Base-by-base conservation (phyloP, 805 yeast genomes). In the Yarrowia phangngaensis region DNA sequence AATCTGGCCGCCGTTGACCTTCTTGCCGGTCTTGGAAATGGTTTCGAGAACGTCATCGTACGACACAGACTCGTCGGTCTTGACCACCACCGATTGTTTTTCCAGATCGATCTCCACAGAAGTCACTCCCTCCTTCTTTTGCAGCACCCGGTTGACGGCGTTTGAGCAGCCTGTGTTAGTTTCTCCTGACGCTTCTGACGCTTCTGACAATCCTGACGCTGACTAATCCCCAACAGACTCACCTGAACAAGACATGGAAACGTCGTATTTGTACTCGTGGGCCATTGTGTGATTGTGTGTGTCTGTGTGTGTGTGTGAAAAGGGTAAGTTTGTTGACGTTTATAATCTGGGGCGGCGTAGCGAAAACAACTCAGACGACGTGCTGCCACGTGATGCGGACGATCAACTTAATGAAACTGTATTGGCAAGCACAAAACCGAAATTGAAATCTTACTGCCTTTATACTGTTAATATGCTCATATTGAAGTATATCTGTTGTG, bases 11-110 rank as follows among this genome's bases (percentile, higher is more conserved):
- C 73, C 71, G 36, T 74, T 70, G 52, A 90, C 82, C 58, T 79
- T 79, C 71, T 90, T 90, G 27, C 97, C 97, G 1, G 97, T 88
- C 72, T 90, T 90, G 54, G 81, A 70, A 55, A 90, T 90, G 51
- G 87, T 80, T 48, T 74, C 80, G 50, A 81, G 71, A n/a, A 92
- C 89, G 3, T 82, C 76, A 43, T 89, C 94, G 61, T 84, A 87
- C 46, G 77, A 74, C 26, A 84, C 64, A 8, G 65, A 57, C 24
- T 69, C 68, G 12, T 65, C 67, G 8, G 92, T 76, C 51, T 72
- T 71, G 32, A 90, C 95, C 59, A 79, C 82, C 8, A 90, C 98
- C 2, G 81, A 70, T 70, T 90, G 97, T 20, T 78, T 68, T 45
- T 83, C 89, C 38, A 92, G 72, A 2, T 94, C 82, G 51, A 89